A percentile compares a stretch with the other conserved stretches of the same genome.
Evolutionary conservation across 2,329 filamentous ascomycete genomes (phyloP).

Genomic region (Thelonectria olida): DNA sequence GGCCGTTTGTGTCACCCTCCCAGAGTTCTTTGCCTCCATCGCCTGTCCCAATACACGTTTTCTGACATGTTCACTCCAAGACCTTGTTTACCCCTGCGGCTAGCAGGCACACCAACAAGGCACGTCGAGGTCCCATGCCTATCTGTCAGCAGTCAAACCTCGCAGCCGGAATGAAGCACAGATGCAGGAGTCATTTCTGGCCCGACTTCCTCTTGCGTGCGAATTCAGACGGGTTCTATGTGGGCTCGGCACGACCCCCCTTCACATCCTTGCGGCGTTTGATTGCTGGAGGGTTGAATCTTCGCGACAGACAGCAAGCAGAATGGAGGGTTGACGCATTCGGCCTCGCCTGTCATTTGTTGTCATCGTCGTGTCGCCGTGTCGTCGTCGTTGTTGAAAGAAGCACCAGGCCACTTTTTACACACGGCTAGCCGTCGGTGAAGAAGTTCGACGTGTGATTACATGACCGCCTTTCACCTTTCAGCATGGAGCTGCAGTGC

Average conservation of each 20-base stretch:
- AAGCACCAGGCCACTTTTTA: conserved; percentile 27
- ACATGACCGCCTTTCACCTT: conserved; percentile 29
- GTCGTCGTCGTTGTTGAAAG: conserved; percentile 18
- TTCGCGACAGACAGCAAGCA: conserved; percentile 37
- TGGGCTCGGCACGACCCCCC: conserved; percentile 1
- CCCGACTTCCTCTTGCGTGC: conserved; percentile 26
- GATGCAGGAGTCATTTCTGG: conserved; percentile 37
- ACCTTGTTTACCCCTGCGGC: not conserved
- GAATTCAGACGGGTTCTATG: conserved; percentile 23
- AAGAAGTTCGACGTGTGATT: conserved; percentile 37
- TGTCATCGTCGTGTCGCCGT: not conserved
- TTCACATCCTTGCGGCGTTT: conserved; percentile 8
- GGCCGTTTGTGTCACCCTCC: conserved; percentile 31
- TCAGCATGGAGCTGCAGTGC: conserved; percentile 29
- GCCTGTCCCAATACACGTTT: conserved; percentile 14
- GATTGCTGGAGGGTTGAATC: conserved; percentile 27
- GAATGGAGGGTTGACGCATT: conserved; percentile 30
- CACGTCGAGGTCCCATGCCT: conserved; percentile 23
- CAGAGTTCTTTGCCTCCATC: conserved; percentile 22
- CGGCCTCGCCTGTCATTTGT: conserved; percentile 21
- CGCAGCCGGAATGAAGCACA: conserved; percentile 20
- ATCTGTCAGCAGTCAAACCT: conserved; percentile 25
- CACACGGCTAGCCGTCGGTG: conserved; percentile 25
- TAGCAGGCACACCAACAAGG: not conserved
- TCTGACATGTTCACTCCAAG: conserved; percentile 10